These are phyloP conservation scores for Aspergillus ochraceoroseus DNA, from an alignment of 2,329 filamentous ascomycete species.

Conservation along the genomic window DNA sequence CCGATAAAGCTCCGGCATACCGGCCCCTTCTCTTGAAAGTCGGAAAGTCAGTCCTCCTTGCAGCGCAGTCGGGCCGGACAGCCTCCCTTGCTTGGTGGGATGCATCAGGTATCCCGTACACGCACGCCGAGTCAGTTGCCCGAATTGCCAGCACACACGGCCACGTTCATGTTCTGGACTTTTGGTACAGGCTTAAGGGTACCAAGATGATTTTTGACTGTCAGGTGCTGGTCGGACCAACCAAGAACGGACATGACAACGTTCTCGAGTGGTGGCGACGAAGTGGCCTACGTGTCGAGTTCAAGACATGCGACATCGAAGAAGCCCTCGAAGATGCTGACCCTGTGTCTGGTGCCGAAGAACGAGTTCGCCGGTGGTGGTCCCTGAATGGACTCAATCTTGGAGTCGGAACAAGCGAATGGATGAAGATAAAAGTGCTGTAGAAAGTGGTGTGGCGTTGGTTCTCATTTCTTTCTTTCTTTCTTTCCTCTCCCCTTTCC, in stretches of 20 bases:
- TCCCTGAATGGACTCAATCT: slow-evolving; percentile 75
- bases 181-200: slow-evolving; percentile 72
- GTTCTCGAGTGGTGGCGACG: slow-evolving; percentile 92
- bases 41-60: slow-evolving; percentile 76
- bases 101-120: slow-evolving; percentile 69
- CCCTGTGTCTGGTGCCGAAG: slow-evolving; percentile 61
- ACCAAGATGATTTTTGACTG: slow-evolving; percentile 76
- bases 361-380: slow-evolving; percentile 80
- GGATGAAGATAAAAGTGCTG: slow-evolving; percentile 77
- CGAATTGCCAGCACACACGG: slow-evolving; percentile 81
- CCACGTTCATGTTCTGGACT: slow-evolving; percentile 74
- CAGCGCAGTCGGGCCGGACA: slow-evolving; percentile 74
- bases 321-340: slow-evolving; percentile 82
- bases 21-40: slow-evolving; percentile 62
- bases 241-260: slow-evolving; percentile 75
- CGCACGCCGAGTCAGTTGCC: slow-evolving; percentile 74
- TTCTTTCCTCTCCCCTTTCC: not conserved
- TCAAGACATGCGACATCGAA: slow-evolving; percentile 92
- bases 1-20: slow-evolving; percentile 53
- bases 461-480: not conserved
- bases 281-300: slow-evolving; percentile 70
- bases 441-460: slow-evolving; percentile 31
- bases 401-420: slow-evolving; percentile 76
- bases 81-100: slow-evolving; percentile 85
- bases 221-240: slow-evolving; percentile 78